These are phyloP conservation scores for Fagopyrum esculentum DNA, from an alignment of 148 eudicot species.

Conservation along the genomic window DNA sequence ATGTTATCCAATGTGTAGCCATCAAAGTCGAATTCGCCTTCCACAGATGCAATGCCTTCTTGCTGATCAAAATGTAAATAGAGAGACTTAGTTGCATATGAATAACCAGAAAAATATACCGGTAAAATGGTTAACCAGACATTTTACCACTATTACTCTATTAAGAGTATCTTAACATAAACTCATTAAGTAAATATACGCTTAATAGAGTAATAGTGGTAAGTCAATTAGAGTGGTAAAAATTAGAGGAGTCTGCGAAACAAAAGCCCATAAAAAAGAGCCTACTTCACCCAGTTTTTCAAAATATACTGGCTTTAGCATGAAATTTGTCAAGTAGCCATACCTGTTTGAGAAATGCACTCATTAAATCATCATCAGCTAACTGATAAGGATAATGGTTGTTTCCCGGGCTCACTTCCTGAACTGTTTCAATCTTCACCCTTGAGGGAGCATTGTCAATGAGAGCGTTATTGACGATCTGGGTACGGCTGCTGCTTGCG, in stretches of 20 bases:
- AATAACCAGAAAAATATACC: background rate
- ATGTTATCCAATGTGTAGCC: conserved; percentile 52
- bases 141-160: no score
- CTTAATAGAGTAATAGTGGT: no score
- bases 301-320: background rate
- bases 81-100: background rate
- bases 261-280: no score
- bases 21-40: conserved; percentile 58
- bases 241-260: no score
- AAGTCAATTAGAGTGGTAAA: no score
- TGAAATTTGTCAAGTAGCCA: background rate
- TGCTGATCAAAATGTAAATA: conserved; percentile 22
- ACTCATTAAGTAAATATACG: no score
- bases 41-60: conserved; percentile 48
- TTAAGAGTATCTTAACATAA: no score
- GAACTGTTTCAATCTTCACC: conserved; percentile 45
- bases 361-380: conserved; percentile 72
- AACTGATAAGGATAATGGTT: conserved; percentile 41
- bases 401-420: conserved; percentile 39
- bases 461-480: conserved; percentile 19
- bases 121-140: no score
- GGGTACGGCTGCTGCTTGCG: conserved; percentile 19
- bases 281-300: background rate
- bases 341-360: conserved; percentile 75
- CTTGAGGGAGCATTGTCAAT: conserved; percentile 28